phyloP scores from a whole-genome alignment of 129 eudicot species.

The Artemisia tridentata region DNA sequence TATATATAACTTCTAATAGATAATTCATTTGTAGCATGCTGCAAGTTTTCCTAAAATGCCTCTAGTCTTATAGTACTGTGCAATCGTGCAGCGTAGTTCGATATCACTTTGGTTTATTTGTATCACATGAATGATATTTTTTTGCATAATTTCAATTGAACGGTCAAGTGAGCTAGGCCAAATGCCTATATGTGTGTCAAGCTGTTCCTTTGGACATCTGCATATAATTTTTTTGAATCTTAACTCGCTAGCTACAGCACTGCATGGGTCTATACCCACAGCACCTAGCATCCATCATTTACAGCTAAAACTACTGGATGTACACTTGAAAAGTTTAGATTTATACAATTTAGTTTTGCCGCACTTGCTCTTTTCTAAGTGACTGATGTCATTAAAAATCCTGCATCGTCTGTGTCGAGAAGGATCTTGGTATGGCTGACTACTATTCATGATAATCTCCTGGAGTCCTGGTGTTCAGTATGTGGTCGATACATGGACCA shows the following conservation, averaged over 20 bases:
- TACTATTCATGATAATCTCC: neutral
- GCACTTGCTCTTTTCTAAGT: neutral
- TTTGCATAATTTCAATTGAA: constrained; percentile 3
- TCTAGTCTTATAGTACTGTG: neutral
- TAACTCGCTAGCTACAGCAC: too few species aligned
- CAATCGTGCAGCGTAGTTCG: constrained; percentile 2
- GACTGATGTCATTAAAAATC: neutral
- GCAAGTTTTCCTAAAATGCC: constrained; percentile 11
- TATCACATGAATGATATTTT: neutral
- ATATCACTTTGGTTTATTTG: constrained; percentile 1
- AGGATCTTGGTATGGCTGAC: neutral
- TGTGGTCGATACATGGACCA: neutral
- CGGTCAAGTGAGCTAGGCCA: neutral
- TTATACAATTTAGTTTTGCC: neutral
- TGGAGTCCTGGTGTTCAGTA: neutral
- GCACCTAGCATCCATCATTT: too few species aligned
- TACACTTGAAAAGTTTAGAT: neutral
- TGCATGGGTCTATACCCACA: too few species aligned
- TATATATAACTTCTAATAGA: neutral
- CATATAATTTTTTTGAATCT: too few species aligned
- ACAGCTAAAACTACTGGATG: too few species aligned
- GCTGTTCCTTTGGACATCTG: too few species aligned
- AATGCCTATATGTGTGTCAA: too few species aligned
- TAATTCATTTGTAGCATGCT: constrained; percentile 9
- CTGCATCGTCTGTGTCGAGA: neutral